phyloP scores from a whole-genome alignment of 495 filamentous ascomycete genomes.

The Aspergillus conjunctus region DNA sequence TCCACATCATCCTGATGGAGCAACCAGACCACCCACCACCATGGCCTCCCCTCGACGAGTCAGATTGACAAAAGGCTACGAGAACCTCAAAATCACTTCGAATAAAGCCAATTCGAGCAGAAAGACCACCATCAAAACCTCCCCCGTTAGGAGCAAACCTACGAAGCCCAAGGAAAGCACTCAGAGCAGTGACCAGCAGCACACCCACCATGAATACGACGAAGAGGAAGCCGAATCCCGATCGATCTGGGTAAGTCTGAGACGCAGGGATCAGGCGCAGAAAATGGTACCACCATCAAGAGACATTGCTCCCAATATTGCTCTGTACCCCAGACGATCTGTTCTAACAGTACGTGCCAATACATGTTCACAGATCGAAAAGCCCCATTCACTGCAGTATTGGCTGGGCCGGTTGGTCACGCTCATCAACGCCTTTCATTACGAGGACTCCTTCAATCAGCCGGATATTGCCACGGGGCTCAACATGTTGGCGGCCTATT shows the following conservation, averaged over 20 bases:
- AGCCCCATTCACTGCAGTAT: constrained; percentile 35
- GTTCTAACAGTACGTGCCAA: constrained; percentile 12
- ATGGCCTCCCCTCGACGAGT: constrained; percentile 14
- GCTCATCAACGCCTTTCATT: constrained; percentile 54
- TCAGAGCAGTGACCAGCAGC: background rate
- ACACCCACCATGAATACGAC: background rate
- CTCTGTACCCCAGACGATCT: background rate
- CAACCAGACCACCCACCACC: background rate
- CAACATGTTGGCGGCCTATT: constrained; percentile 28
- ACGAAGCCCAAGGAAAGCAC: background rate
- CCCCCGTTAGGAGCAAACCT: background rate
- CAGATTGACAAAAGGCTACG: constrained; percentile 10
- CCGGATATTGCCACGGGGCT: constrained; percentile 30
- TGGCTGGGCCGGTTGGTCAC: constrained; percentile 60
- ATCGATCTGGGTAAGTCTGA: constrained; percentile 1
- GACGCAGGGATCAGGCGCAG: constrained; percentile 13
- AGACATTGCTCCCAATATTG: background rate
- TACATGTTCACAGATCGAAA: constrained; percentile 21
- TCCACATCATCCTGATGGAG: background rate
- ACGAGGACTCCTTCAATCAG: constrained; percentile 42
- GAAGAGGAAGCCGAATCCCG: background rate
- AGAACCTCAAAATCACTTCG: constrained; percentile 10
- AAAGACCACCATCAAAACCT: background rate
- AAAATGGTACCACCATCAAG: constrained; percentile 23
- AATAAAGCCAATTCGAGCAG: background rate